Base-by-base conservation (phyloP, 108 stramenopile species). In the Fragilariopsis cylindrus region DNA sequence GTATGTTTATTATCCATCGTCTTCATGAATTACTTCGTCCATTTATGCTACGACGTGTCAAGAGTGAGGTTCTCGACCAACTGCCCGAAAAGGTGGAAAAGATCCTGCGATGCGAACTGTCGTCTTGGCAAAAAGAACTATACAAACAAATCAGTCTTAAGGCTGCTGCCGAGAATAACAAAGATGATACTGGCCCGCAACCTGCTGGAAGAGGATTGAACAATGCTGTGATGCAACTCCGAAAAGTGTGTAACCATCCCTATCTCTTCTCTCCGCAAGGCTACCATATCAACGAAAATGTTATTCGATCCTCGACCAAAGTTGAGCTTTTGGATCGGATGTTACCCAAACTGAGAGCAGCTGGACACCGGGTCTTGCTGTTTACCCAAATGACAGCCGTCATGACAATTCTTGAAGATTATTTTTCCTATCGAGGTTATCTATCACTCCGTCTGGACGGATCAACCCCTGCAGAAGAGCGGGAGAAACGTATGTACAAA, bases 331-430 rank as follows among this genome's bases (percentile, higher is more conserved):
- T 99, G 60, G 97, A 99, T 79, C 74, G 86, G 19, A 97, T 99
- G 92, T 92, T 99, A 5, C 87, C 88, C 15, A 93, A 91, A 75
- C 82, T 98, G 13, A 86, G 87, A 70, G 84, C 84, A 13, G 96
- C 87, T n/a, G 97, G 98, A 9, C 97, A 96, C 81, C 86, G 94
- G 30, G 94, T 98, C 12, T 84, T 98, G 19, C 88, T 99, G 75
- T 99, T 99, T 72, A 95, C 94, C 4, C 99, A 99, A 78, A 97
- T 98, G 96, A 97, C 96, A 3, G 82, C 86, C 19, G 83, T 97
- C 71, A 92, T 99, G 83, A 94, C 96, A 12, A 86, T 98, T 47
- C 71, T 98, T 53, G 96, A 97, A 79, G 98, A 98, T 74, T 98
- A 96, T 71, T 90, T 98, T 75, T 71, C 76, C 0, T 92, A 84